Evolutionary conservation across 768 basidiomycete species (phyloP).

Genomic region (Obba rivulosa): DNA sequence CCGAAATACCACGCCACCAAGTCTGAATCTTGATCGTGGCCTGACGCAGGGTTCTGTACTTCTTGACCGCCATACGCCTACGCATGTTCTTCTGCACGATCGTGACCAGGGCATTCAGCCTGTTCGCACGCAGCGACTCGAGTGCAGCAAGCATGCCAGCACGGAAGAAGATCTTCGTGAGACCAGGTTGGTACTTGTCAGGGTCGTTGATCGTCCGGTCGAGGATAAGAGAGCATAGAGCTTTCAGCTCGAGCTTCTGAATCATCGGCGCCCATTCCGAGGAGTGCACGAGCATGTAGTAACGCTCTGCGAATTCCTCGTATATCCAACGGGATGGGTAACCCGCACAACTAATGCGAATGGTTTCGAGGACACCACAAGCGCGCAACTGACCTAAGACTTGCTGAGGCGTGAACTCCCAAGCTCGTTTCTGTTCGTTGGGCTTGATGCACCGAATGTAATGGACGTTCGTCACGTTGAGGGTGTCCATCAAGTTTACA

Average conservation of each 20-base stretch:
- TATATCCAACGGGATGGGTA: conserved; percentile 99
- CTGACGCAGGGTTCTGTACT: conserved; percentile 62
- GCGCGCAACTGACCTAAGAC: conserved; percentile 93
- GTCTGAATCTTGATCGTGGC: conserved; percentile 87
- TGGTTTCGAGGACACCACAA: conserved; percentile 98
- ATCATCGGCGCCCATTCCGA: conserved; percentile 84
- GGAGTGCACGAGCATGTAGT: conserved; percentile 94
- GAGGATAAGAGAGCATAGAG: conserved; percentile 80
- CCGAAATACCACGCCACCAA: conserved; percentile 89
- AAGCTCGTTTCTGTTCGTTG: conserved; percentile 92
- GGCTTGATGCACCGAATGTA: conserved; percentile 99
- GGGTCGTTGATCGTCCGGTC: conserved; percentile 84
- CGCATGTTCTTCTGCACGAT: conserved; percentile 98
- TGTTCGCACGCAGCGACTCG: conserved; percentile 83
- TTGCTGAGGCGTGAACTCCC: conserved; percentile 95
- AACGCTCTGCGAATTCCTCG: conserved; percentile 98
- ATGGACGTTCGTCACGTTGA: conserved; percentile 95
- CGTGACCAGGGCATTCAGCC: conserved; percentile 87
- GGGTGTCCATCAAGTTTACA: conserved; percentile 93
- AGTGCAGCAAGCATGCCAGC: conserved; percentile 97
- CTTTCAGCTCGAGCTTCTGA: conserved; percentile 70
- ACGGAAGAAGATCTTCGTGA: conserved; percentile 98
- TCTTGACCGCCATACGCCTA: conserved; percentile 76
- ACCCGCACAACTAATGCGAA: conserved; percentile 96
- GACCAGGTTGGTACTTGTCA: conserved; percentile 95